These are phyloP conservation scores for Colletotrichum simmondsii DNA, from an alignment of 2,329 filamentous ascomycete species.

Conservation along the genomic window DNA sequence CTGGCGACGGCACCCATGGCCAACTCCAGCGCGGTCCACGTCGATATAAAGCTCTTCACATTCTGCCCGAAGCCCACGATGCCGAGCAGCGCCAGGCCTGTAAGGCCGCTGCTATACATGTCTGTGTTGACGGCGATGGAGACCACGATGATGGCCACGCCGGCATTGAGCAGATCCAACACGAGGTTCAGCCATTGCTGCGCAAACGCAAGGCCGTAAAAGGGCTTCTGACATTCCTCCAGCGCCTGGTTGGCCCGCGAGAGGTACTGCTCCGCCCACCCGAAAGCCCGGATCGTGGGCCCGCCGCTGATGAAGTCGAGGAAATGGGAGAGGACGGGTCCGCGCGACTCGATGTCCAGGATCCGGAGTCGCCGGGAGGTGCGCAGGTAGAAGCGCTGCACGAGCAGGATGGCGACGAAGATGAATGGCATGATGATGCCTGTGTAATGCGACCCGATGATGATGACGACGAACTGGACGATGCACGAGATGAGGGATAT, in stretches of 20 bases:
- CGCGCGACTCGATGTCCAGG: constrained; percentile 69
- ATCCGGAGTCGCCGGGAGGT: constrained; percentile 55
- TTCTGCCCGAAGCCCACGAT: not conserved
- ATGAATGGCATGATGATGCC: not conserved
- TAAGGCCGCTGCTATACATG: not conserved
- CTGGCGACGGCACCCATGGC: constrained; percentile 40
- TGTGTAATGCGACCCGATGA: not conserved
- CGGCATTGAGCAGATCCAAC: constrained; percentile 54
- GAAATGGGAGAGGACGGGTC: constrained; percentile 63
- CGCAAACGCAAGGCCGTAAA: constrained; percentile 66
- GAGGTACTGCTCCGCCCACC: not conserved
- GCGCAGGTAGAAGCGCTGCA: constrained; percentile 45
- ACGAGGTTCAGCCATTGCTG: constrained; percentile 67
- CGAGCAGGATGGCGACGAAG: not conserved
- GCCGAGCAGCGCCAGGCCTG: not conserved
- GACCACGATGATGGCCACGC: constrained; percentile 59
- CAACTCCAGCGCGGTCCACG: constrained; percentile 42
- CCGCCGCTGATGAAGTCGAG: constrained; percentile 65
- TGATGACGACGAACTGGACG: not conserved
- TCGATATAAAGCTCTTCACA: not conserved
- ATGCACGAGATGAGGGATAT: not conserved
- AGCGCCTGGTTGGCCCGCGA: not conserved
- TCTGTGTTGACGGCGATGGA: constrained; percentile 53
- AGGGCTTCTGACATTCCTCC: constrained; percentile 57
- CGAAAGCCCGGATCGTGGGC: constrained; percentile 65